These are phyloP conservation scores for Coffea eugenioides DNA, from an alignment of 257 asterid genomes.

Conservation along the genomic window DNA sequence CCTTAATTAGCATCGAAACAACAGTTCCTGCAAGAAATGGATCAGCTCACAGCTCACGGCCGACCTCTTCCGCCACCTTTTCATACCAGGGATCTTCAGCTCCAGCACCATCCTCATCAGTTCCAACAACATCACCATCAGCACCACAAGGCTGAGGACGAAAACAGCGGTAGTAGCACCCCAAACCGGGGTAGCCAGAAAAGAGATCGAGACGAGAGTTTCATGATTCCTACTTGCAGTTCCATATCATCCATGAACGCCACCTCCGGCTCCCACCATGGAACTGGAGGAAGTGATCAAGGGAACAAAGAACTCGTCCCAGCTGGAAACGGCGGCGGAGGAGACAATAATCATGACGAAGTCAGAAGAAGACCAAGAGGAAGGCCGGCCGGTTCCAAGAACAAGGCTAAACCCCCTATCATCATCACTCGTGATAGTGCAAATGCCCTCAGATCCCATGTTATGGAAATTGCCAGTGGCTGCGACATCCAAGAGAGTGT, in stretches of 20 bases:
- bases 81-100: neutral
- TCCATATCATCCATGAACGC: neutral
- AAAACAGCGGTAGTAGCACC: slow-evolving; percentile 62
- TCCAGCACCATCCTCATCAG: neutral
- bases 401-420: slow-evolving; percentile 90
- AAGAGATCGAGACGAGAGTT: slow-evolving; percentile 22
- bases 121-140: slow-evolving; percentile 9
- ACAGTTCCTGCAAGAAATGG: neutral
- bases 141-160: slow-evolving; percentile 60
- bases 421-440: slow-evolving; percentile 92
- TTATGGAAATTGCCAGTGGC: slow-evolving; percentile 68
- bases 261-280: slow-evolving; percentile 14
- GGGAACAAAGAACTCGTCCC: slow-evolving; percentile 27
- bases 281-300: slow-evolving; percentile 16
- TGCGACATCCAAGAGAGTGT: slow-evolving; percentile 84
- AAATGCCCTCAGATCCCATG: slow-evolving; percentile 84
- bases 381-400: slow-evolving; percentile 82
- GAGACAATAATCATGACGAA: slow-evolving; percentile 28
- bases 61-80: neutral
- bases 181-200: slow-evolving; percentile 34
- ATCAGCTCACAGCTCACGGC: slow-evolving; percentile 4
- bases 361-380: slow-evolving; percentile 72
- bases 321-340: slow-evolving; percentile 24
- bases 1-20: neutral
- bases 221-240: slow-evolving; percentile 10